Evolutionary conservation across 2,329 filamentous ascomycete species (phyloP), one percentile per base, ranked within the genome.

Genomic region (Phyllosticta capitalensis): DNA sequence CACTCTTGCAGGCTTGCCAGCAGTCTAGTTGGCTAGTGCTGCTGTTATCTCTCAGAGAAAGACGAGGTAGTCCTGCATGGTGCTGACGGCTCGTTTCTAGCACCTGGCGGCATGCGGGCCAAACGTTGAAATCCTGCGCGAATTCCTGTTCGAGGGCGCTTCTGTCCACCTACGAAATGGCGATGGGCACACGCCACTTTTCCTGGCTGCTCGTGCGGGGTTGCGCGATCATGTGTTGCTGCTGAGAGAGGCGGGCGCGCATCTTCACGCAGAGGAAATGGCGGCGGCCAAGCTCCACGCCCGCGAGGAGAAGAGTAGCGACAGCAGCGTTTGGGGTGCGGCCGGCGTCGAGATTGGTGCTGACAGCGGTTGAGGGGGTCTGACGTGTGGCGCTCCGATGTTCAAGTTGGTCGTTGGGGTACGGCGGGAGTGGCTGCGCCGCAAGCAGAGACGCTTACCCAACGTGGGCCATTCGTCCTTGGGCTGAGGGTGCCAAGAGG

Each of bases 141-240:
- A 80, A 68, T 78, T 84, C 54, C 75, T 85, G 4, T 74, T 75
- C 9, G 78, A 81, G 62, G 81, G 81, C 57, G 81, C 78, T 12
- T 83, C 80, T 17, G 81, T 85, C 51, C 82, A 84, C 68, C 71
- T 83, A 26, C 80, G 82, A 58, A 84, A 84, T 68, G 77, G 79
- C 61, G 75, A 75, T 59, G 81, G 81, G 22, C 77, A 80, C 64
- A 84, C 82, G 55, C 81, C 82, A 61, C 74, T 85, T 55, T 84
- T 82, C 68, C 72, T 84, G 56, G 82, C 82, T 2, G 82, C 82
- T 54, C 80, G 80, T 64, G 79, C 80, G 28, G 81, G 81, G 54
- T 70, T 82, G 59, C 68, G 72, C 55, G 78, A 81, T 54, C 80
- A 84, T 65, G 81, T 83, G 61, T 66, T 72, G 62, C 72, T 82